These are phyloP conservation scores for Sugiyamaella grinbergsii DNA, from an alignment of 1,139 yeast genomes.

Conservation along the genomic window DNA sequence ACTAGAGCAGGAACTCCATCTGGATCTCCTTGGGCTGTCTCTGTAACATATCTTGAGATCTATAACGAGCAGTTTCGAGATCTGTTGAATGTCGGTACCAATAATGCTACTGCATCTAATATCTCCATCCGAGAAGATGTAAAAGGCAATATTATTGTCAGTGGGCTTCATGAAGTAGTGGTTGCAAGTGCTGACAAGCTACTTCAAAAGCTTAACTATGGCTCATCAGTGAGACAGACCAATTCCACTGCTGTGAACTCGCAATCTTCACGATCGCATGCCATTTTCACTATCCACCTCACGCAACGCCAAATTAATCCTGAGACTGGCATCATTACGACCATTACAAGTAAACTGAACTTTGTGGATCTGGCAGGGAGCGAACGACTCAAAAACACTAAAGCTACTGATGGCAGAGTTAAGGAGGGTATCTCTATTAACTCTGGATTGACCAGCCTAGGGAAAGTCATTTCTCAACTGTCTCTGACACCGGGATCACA, in stretches of 20 bases:
- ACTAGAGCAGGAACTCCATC: not conserved
- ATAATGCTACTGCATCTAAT: constrained; percentile 9
- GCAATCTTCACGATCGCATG: constrained; percentile 38
- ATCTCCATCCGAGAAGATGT: constrained; percentile 34
- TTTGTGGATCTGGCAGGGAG: constrained; percentile 89
- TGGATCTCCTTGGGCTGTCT: constrained; percentile 27
- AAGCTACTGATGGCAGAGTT: constrained; percentile 55
- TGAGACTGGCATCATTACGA: constrained; percentile 37
- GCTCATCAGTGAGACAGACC: constrained; percentile 35
- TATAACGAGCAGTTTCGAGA: constrained; percentile 74
- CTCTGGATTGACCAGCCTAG: constrained; percentile 75
- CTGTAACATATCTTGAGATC: constrained; percentile 52
- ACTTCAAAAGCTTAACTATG: constrained; percentile 29
- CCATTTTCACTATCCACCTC: constrained; percentile 35
- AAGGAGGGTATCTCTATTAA: constrained; percentile 77
- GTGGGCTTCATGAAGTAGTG: constrained; percentile 32
- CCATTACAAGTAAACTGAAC: constrained; percentile 51
- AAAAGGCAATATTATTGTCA: constrained; percentile 31
- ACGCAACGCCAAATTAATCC: constrained; percentile 30
- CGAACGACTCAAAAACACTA: constrained; percentile 73
- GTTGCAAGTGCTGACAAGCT: constrained; percentile 29
- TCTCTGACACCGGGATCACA: constrained; percentile 51
- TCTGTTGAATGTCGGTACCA: constrained; percentile 41
- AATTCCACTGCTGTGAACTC: constrained; percentile 37
- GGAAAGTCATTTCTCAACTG: constrained; percentile 76